Conservation (phyloP, 2,329 filamentous ascomycete genomes). For the Beauveria bassiana region DNA sequence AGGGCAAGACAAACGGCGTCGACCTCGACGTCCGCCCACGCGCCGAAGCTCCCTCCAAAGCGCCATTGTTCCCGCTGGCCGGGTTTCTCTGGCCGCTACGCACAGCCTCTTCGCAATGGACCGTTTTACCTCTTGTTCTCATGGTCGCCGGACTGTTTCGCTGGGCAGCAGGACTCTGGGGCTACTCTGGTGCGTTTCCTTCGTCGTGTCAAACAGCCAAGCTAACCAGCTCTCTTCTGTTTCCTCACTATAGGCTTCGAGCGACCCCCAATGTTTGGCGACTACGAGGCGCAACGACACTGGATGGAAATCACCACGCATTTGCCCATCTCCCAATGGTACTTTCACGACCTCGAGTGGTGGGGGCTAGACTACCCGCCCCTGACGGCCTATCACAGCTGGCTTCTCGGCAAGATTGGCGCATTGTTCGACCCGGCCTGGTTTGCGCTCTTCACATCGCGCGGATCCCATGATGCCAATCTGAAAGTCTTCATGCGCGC, state of each 20-base stretch:
- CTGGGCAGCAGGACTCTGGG: slow-evolving; percentile 89
- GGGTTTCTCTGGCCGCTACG: slow-evolving; percentile 93
- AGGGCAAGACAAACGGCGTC: slow-evolving; percentile 41
- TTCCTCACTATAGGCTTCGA: slow-evolving; percentile 51
- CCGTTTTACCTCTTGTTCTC: slow-evolving; percentile 76
- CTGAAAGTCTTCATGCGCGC: slow-evolving; percentile 96
- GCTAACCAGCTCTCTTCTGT: slow-evolving; percentile 12
- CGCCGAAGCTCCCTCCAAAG: slow-evolving; percentile 39
- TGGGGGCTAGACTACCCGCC: slow-evolving; percentile 98
- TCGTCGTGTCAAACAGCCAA: background rate
- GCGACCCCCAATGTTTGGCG: slow-evolving; percentile 84
- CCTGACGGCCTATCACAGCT: slow-evolving; percentile 96
- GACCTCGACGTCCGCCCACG: slow-evolving; percentile 25
- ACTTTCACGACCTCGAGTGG: slow-evolving; percentile 93
- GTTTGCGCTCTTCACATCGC: slow-evolving; percentile 80
- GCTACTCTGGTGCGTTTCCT: slow-evolving; percentile 68
- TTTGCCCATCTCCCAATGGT: slow-evolving; percentile 89
- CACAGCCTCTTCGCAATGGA: slow-evolving; percentile 81
- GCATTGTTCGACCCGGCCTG: slow-evolving; percentile 69
- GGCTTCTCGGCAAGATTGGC: slow-evolving; percentile 84
- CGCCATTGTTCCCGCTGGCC: slow-evolving; percentile 79
- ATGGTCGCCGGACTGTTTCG: slow-evolving; percentile 89
- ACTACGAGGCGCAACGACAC: slow-evolving; percentile 95
- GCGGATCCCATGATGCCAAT: slow-evolving; percentile 67
- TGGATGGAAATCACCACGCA: slow-evolving; percentile 97